Percentiles rank a stretch among this genome's conserved stretches.
Evolutionary conservation across 345 rosid genomes (phyloP).

Genomic region (Chamaenerion angustifolium): DNA sequence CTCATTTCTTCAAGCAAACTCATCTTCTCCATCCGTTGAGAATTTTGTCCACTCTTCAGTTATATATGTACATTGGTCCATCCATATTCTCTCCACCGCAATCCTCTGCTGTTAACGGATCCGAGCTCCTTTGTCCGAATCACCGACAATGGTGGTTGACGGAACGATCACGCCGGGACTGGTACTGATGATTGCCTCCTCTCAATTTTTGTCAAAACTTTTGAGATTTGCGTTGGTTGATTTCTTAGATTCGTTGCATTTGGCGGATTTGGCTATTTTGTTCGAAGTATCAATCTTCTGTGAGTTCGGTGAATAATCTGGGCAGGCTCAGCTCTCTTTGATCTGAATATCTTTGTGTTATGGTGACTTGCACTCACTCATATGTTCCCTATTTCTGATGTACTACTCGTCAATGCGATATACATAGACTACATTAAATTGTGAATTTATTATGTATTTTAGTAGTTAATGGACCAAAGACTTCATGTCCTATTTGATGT

Average conservation of each 20-base stretch:
- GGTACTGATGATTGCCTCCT: conserved; percentile 21
- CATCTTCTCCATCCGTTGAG: conserved; percentile 6
- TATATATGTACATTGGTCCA: conserved; percentile 11
- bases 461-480: too few relatives aligned
- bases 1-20: conserved; percentile 64
- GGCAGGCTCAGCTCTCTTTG: not conserved
- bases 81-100: not conserved
- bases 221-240: not conserved
- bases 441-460: too few relatives aligned
- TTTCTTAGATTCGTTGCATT: not conserved
- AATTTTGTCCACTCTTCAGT: conserved; percentile 12
- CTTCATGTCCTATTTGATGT: too few relatives aligned
- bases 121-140: not conserved
- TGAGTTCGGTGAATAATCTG: not conserved
- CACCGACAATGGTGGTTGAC: conserved; percentile 39
- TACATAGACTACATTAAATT: too few relatives aligned
- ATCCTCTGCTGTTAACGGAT: not conserved
- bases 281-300: not conserved
- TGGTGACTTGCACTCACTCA: not conserved
- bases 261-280: not conserved
- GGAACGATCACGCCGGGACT: conserved; percentile 75
- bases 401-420: too few relatives aligned
- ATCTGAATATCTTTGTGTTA: not conserved
- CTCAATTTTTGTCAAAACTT: not conserved
- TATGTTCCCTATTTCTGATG: too few relatives aligned